Conservation (phyloP, 345 rosid species). For the Linum trigynum region DNA sequence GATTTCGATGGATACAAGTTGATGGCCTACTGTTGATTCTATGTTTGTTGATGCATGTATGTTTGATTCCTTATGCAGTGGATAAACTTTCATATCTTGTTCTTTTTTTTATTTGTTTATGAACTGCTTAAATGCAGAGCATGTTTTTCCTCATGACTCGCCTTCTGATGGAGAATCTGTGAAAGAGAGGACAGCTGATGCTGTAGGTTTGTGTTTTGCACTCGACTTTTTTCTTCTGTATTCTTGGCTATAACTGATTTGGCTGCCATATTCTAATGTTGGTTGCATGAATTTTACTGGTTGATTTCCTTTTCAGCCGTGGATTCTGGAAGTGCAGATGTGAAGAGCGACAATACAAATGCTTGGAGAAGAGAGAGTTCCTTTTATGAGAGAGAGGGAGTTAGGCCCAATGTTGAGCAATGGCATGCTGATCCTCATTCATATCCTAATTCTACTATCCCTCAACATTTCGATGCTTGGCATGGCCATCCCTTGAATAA, state of each 20-base stretch:
- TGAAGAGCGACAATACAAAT: conserved; percentile 30
- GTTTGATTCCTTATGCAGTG: background rate
- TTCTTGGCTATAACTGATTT: background rate
- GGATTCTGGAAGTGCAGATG: conserved; percentile 30
- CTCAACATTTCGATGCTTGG: conserved; percentile 70
- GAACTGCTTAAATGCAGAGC: conserved; percentile 39
- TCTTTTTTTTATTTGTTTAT: conserved; percentile 3
- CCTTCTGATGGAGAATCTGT: conserved; percentile 37
- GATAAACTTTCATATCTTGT: background rate
- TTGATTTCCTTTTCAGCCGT: conserved; percentile 29
- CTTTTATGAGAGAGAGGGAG: conserved; percentile 49
- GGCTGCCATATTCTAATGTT: background rate
- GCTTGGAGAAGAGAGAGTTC: conserved; percentile 68
- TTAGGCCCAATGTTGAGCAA: conserved; percentile 43
- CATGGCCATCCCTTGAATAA: conserved; percentile 73
- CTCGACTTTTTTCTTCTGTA: background rate
- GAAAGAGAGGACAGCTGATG: conserved; percentile 37
- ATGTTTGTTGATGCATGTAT: background rate
- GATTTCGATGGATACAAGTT: background rate
- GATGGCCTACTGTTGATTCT: background rate
- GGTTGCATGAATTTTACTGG: background rate
- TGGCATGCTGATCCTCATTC: conserved; percentile 58
- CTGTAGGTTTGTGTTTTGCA: conserved; percentile 35
- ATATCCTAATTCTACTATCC: conserved; percentile 48
- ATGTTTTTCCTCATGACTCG: conserved; percentile 44